A percentile compares a stretch with the other conserved stretches of the same genome.
phyloP scores from a whole-genome alignment of 139 green algal species.

The Chlamydomonas sp. region DNA sequence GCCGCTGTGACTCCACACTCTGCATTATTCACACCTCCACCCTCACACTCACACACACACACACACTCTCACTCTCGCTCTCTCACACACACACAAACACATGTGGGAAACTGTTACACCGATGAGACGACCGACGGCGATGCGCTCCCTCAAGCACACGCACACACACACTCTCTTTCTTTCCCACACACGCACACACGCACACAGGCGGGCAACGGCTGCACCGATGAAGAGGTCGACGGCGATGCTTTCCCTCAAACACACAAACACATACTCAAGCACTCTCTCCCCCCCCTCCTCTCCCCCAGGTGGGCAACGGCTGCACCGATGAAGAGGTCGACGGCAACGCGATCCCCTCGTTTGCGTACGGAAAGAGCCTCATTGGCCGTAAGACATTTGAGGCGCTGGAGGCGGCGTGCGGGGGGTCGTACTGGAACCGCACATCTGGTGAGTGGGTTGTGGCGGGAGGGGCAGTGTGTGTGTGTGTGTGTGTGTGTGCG shows the following conservation, averaged over 20 bases:
- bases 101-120: constrained; percentile 70
- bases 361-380: constrained; percentile 54
- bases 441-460: constrained; percentile 16
- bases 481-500: neutral
- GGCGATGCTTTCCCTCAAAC: no score
- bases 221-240: constrained; percentile 58
- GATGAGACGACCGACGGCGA: constrained; percentile 58
- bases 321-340: constrained; percentile 33
- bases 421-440: constrained; percentile 50
- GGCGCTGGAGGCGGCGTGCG: constrained; percentile 28
- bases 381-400: constrained; percentile 26
- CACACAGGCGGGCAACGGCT: constrained; percentile 57
- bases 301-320: neutral
- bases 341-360: constrained; percentile 57
- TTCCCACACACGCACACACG: constrained; percentile 9
- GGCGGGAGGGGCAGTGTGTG: neutral
- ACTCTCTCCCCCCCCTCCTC: constrained; percentile 14
- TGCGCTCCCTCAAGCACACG: no score
- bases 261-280: no score
- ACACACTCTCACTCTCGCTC: no score
- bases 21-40: no score
- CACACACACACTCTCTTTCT: no score
- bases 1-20: no score
- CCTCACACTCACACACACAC: no score
- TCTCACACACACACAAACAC: no score